phyloP scores from a whole-genome alignment of 148 eudicot species.

The Vaccinium macrocarpon region DNA sequence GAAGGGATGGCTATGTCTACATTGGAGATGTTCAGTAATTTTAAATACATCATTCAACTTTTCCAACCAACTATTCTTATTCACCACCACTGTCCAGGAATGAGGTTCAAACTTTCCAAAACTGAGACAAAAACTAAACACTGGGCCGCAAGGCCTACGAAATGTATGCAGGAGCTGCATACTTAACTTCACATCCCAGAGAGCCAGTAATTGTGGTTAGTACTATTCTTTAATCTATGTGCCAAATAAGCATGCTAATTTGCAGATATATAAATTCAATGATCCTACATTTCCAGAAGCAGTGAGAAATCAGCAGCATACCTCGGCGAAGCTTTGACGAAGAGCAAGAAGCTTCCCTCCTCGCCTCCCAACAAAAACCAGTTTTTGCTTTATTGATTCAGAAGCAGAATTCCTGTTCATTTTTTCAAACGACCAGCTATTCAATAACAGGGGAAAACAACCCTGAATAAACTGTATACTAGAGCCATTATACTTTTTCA shows the following conservation, averaged over 20 bases:
- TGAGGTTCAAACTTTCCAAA: not conserved
- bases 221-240: not conserved
- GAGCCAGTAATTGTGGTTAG: not conserved
- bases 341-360: constrained; percentile 86
- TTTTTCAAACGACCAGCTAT: constrained; percentile 6
- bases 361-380: constrained; percentile 90
- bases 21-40: not conserved
- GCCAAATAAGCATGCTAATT: not conserved
- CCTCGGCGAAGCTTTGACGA: constrained; percentile 94
- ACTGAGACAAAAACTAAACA: too few relatives aligned
- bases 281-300: not conserved
- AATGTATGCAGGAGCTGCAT: not conserved
- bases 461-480: not conserved
- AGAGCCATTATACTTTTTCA: not conserved
- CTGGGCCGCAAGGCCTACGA: too few relatives aligned
- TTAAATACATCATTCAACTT: not conserved
- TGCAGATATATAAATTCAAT: not conserved
- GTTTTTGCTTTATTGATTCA: constrained; percentile 70
- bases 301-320: constrained; percentile 26
- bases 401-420: constrained; percentile 83
- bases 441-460: not conserved
- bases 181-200: not conserved
- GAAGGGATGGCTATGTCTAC: not conserved
- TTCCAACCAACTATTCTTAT: not conserved
- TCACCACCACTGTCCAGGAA: not conserved